phyloP scores from a whole-genome alignment of 2,329 filamentous ascomycete genomes.

The Aspergillus melleus region DNA sequence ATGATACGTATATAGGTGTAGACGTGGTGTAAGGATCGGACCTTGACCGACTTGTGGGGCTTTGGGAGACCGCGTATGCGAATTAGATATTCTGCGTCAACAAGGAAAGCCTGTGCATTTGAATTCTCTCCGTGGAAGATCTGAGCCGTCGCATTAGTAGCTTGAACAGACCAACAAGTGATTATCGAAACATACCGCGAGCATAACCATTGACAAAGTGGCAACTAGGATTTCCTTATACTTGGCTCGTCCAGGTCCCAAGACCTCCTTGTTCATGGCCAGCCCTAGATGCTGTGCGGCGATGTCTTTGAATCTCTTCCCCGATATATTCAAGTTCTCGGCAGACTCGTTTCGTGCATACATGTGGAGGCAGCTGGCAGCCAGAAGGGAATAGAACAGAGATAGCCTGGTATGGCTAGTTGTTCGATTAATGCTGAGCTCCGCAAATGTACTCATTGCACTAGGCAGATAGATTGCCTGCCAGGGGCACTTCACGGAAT shows the following conservation, averaged over 20 bases:
- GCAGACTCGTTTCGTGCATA: background rate
- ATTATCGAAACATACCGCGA: conserved; percentile 13
- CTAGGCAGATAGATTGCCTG: conserved; percentile 20
- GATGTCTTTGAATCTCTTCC: conserved; percentile 8
- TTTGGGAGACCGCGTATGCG: conserved; percentile 29
- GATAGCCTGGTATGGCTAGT: conserved; percentile 19
- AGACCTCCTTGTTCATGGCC: conserved; percentile 20
- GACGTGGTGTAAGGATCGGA: conserved; percentile 33
- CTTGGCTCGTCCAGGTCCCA: conserved; percentile 18
- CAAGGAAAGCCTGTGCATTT: conserved; percentile 27
- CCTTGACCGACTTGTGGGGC: conserved; percentile 27
- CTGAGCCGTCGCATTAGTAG: background rate
- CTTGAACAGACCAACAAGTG: background rate
- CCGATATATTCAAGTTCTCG: background rate
- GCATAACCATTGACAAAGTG: conserved; percentile 20
- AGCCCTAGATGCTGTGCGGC: conserved; percentile 17
- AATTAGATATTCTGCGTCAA: conserved; percentile 32
- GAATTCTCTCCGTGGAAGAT: conserved; percentile 12
- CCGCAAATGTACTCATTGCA: conserved; percentile 19
- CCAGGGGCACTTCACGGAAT: conserved; percentile 18
- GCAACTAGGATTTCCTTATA: conserved; percentile 33
- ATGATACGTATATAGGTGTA: conserved; percentile 33
- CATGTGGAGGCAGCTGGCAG: conserved; percentile 16
- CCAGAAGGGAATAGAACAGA: conserved; percentile 20
- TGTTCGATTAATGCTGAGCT: conserved; percentile 9